Conservation (phyloP, 805 yeast genomes). For the Sporopachydermia lactativora region DNA sequence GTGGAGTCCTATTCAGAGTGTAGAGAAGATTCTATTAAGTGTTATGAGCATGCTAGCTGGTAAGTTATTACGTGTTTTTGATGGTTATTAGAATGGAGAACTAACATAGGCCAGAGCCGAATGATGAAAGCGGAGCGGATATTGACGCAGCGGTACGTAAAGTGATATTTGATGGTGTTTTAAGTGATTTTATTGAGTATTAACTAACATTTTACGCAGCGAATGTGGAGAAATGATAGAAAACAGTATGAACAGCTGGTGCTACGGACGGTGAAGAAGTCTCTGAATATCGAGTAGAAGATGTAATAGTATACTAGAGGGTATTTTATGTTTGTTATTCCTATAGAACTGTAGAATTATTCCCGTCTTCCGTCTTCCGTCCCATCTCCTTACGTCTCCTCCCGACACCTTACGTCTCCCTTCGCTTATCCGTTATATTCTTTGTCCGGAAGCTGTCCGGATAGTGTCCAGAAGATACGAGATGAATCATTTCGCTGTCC, state of each 20-base stretch:
- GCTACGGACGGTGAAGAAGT: constrained; percentile 47
- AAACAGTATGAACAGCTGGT: constrained; percentile 53
- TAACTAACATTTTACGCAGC: constrained; percentile 40
- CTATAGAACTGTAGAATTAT: too few species aligned
- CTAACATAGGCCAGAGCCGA: constrained; percentile 53
- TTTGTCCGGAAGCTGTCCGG: too few species aligned
- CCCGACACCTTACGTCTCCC: too few species aligned
- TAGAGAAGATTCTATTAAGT: constrained; percentile 87
- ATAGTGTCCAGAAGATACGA: too few species aligned
- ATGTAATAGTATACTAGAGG: too few species aligned
- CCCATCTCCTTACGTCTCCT: too few species aligned
- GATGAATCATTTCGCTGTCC: too few species aligned
- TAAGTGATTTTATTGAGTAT: too few species aligned
- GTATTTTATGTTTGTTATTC: too few species aligned
- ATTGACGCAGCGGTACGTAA: constrained; percentile 37
- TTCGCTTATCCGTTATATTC: too few species aligned
- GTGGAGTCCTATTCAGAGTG: constrained; percentile 97
- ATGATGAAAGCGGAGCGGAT: constrained; percentile 92
- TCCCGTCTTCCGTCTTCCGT: too few species aligned
- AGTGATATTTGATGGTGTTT: too few species aligned
- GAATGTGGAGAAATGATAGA: constrained; percentile 82
- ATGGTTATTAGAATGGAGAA: constrained; percentile 3
- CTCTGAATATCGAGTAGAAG: constrained; percentile 44
- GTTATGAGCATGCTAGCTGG: constrained; percentile 87
- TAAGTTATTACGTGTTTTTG: constrained; percentile 8